Percentiles rank a stretch among this genome's conserved stretches.
Conservation (phyloP, 2,329 filamentous ascomycete species). For the Diaporthe citriasiana region DNA sequence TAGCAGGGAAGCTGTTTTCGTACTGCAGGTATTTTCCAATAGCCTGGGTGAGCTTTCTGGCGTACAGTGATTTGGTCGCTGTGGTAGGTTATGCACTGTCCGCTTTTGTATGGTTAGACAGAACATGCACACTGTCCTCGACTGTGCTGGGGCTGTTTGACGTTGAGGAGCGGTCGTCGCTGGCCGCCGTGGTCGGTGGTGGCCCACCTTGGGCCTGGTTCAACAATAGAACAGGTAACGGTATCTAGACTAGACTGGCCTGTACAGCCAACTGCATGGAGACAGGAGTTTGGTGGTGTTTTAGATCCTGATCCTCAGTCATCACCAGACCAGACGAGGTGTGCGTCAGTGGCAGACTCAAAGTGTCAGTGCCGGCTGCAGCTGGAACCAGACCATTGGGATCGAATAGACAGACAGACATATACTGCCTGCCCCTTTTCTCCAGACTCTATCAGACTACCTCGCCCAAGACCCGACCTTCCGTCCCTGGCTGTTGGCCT, state of each 20-base stretch:
- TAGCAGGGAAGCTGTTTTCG: constrained; percentile 20
- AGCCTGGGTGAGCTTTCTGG: constrained; percentile 7
- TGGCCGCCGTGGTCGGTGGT: constrained; percentile 14
- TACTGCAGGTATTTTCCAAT: constrained; percentile 16
- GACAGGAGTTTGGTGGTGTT: constrained; percentile 31
- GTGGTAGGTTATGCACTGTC: background rate
- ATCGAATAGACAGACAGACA: background rate
- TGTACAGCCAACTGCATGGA: constrained; percentile 21
- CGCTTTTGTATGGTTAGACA: rapidly evolving
- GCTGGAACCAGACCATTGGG: constrained; percentile 9
- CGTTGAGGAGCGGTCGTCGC: constrained; percentile 23
- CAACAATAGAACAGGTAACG: constrained; percentile 33
- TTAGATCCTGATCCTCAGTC: constrained; percentile 32
- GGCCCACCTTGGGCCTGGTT: constrained; percentile 9
- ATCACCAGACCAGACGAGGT: constrained; percentile 26
- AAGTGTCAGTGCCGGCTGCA: background rate
- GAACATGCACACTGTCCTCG: constrained; percentile 8
- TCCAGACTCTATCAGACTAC: background rate
- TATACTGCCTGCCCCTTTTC: constrained; percentile 27
- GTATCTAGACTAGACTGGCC: constrained; percentile 6
- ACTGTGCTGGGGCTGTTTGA: constrained; percentile 33
- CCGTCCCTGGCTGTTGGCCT: constrained; percentile 3
- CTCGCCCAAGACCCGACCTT: background rate
- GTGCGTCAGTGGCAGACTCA: background rate
- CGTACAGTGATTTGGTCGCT: background rate